Conservation (phyloP, 495 filamentous ascomycete genomes). For the Thozetella sp. region DNA sequence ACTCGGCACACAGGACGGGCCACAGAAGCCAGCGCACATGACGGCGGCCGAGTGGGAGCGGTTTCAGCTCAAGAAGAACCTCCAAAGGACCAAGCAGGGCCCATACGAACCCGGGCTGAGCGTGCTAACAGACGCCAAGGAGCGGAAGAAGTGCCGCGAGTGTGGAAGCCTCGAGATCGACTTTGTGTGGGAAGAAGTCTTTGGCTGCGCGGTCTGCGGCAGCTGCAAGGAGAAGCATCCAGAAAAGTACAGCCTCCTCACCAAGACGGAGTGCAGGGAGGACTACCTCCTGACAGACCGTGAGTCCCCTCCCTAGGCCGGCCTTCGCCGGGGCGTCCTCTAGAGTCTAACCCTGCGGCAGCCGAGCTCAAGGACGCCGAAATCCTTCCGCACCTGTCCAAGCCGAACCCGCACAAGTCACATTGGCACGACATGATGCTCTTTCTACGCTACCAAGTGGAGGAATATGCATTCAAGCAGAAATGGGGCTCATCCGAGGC, state of each 20-base stretch:
- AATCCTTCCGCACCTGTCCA: slow-evolving; percentile 82
- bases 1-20: slow-evolving; percentile 41
- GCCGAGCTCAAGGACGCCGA: slow-evolving; percentile 85
- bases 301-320: slow-evolving; percentile 39
- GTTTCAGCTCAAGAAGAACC: slow-evolving; percentile 66
- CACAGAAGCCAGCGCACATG: slow-evolving; percentile 85
- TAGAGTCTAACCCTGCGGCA: slow-evolving; percentile 27
- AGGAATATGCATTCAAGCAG: slow-evolving; percentile 80
- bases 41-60: slow-evolving; percentile 91
- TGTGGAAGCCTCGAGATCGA: slow-evolving; percentile 87
- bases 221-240: slow-evolving; percentile 84
- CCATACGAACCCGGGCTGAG: slow-evolving; percentile 87
- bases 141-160: slow-evolving; percentile 77
- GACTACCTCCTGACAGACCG: slow-evolving; percentile 96
- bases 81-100: slow-evolving; percentile 74
- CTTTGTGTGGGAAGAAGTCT: slow-evolving; percentile 87
- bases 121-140: slow-evolving; percentile 61
- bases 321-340: neutral
- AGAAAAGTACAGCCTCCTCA: slow-evolving; percentile 90
- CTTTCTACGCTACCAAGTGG: slow-evolving; percentile 89
- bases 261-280: slow-evolving; percentile 93
- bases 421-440: slow-evolving; percentile 99
- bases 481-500: slow-evolving; percentile 87
- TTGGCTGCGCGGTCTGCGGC: slow-evolving; percentile 70
- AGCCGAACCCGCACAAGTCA: slow-evolving; percentile 91